Evolutionary conservation across 176 grass and related monocot genomes (phyloP), one percentile per base, ranked within the genome.

Genomic region (Miscanthus lutarioriparius): DNA sequence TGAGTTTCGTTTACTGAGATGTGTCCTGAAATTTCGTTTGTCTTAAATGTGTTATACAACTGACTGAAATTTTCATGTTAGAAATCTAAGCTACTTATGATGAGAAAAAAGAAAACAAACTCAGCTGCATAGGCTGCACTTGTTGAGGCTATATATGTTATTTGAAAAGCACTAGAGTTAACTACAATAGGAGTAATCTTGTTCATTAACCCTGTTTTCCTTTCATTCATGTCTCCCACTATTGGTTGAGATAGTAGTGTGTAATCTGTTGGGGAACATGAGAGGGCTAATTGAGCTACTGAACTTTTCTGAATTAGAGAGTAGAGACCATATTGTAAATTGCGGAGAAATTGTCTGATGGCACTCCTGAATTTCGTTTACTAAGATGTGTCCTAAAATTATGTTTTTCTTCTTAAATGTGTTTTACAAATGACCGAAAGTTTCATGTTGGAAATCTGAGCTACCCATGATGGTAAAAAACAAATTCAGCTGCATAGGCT

Each of bases 391-490:
- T 80, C 16, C 30, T 49, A 17, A 30, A 53, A 22, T 33, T 53
- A 74, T 49, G 72, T 27, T 11, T 74, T 45, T 32, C 14, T 32
- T 74, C 43, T 74, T 74, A 48, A 33, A 23, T 80, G 6, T 80
- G 10, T 67, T 64, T n/a, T 11, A 80, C 22, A 22, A 41, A 27
- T 5, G 11, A 17, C 47, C 14, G 6, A 3, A 16, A 20, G 2
- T 7, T 28, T 78, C 4, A 11, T 10, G 14, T 4, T 16, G 26
- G 7, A 68, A 32, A 8, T 51, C 16, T 22, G 11, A 44, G 35
- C 27, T 22, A 65, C 59, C 8, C 8, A 32, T 65, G 77, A 79
- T 79, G 2, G 8, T 26, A 44, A 44, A 26, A 62, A 75, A 6
- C 47, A 58, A 6, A 13, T 15, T 28, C 15, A 79, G 8, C 25